Base-by-base conservation (phyloP, 208 protist genomes). In the Spongospora subterranea region DNA sequence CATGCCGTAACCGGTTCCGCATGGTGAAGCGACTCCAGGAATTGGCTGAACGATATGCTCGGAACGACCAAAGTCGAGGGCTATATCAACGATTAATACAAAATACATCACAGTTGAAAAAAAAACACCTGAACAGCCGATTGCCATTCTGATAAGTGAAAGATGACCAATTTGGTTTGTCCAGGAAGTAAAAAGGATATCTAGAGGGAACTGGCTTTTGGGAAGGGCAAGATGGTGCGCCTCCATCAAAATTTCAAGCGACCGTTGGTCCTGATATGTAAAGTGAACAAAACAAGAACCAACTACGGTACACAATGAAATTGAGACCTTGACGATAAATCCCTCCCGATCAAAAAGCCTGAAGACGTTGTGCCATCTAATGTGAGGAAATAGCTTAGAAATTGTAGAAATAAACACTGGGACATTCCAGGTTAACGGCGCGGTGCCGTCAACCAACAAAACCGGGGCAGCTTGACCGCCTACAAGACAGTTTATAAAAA, bases 151-250 rank as follows among this genome's bases (percentile, higher is more conserved):
- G 91, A 96, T 64, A 6, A 97, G 93, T 29, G 93, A 94, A 0
- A 97, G 64, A 89, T 96, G 95, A 0, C 92, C 94, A 0, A 53
- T 20, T 35, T 35, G 77, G 64, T 96, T 96, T 0, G 45, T 88
- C 95, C 95, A 96, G 11, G 76, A 32, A n/a, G 93, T 65, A 41
- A 96, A 82, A 38, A 97, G 38, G 38, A 89, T 41, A 45, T 93
- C 24, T 0, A 94, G 24, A 41, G 94, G 93, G 50, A 96, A 92
- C 6, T 77, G 76, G 29, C 90, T 11, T 24, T 66, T 38, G 0
- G 46, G 54, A n/a, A 0, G 32, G 20, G 45, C 45, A 53, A 6
- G 38, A 24, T 92, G 91, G 77, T 94, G 95, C 0, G 91, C 89
- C 0, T 54, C 45, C 0, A 96, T 40, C 11, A 97, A 92, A 0